phyloP scores from a whole-genome alignment of 345 rosid genomes.

The Iberis pinnata region DNA sequence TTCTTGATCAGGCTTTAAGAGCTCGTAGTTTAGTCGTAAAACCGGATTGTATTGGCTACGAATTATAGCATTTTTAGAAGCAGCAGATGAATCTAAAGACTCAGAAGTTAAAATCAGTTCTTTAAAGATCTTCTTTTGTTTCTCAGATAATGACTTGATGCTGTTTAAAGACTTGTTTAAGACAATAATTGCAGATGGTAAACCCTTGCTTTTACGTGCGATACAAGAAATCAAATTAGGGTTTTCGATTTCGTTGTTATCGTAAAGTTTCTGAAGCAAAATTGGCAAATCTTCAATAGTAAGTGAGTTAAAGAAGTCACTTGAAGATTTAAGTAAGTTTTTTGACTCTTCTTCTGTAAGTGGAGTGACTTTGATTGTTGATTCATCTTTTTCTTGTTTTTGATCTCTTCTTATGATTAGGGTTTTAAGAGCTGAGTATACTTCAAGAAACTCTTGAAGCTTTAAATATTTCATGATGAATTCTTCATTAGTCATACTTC shows the following conservation, averaged over 20 bases:
- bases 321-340: not conserved
- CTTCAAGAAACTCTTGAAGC: not conserved
- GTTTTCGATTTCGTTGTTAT: not conserved
- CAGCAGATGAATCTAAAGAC: slow-evolving; percentile 9
- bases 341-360: slow-evolving; percentile 14
- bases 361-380: slow-evolving; percentile 16
- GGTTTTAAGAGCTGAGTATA: not conserved
- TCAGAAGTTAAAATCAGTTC: slow-evolving; percentile 19
- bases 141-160: slow-evolving; percentile 5
- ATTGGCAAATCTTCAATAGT: slow-evolving; percentile 2
- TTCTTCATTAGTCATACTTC: not conserved
- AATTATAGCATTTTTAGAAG: not conserved
- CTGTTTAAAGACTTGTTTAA: slow-evolving; percentile 25
- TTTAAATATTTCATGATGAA: not conserved
- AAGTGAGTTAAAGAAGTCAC: not conserved
- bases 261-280: slow-evolving; percentile 6
- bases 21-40: slow-evolving; percentile 27
- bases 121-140: slow-evolving; percentile 14
- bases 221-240: slow-evolving; percentile 23
- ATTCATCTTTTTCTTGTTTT: not conserved
- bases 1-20: slow-evolving; percentile 10
- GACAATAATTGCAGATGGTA: slow-evolving; percentile 38
- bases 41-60: slow-evolving; percentile 14
- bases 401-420: slow-evolving; percentile 31
- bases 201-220: slow-evolving; percentile 10